Base-by-base conservation (phyloP, 2,329 filamentous ascomycete species). In the Didymella lethalis region DNA sequence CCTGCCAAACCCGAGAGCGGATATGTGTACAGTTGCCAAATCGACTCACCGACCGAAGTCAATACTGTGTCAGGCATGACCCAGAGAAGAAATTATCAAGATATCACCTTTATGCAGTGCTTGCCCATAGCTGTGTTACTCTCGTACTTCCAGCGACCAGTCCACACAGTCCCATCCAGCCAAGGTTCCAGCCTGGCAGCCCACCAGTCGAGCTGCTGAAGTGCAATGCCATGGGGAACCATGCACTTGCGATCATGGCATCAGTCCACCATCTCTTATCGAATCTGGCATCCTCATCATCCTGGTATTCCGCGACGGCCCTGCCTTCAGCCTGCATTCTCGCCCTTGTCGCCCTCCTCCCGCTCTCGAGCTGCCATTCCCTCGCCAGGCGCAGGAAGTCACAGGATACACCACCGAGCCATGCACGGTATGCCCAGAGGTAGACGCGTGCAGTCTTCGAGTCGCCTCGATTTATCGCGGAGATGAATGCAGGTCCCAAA, bases 181-280 rank as follows among this genome's bases (percentile, higher is more conserved):
- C 79, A 59, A 80, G 41, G 62, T 80, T 80, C 74, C 78, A 80
- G 2, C 79, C 78, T 0, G 79, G 79, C 23, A 81, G 56, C 0
- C 79, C 79, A 25, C 70, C 73, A 14, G 63, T 72, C 23, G 68
- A 68, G 49, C 71, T 75, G 47, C 75, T 75, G 54, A 76, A 80
- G 44, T 81, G 78, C 58, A 75, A 61, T 12, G 79, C 79, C 65
- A 81, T 77, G 1, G 79, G 79, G 54, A 80, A 73, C 79, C 79
- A 81, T 48, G 74, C 75, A 34, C 75, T 56, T 31, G 78, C 76
- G 64, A 80, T 78, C 58, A 80, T 71, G 26, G 77, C 61, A 63
- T 81, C 78, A 2, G 69, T 73, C 75, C 77, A 81, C 79, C 79
- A 81, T 66, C 75, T 75, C 56, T 65, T 59, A 58, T 77, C 73